A percentile compares a stretch with the other conserved stretches of the same genome.
phyloP scores from a whole-genome alignment of 2,329 filamentous ascomycete genomes.

The Botrytis cinerea region DNA sequence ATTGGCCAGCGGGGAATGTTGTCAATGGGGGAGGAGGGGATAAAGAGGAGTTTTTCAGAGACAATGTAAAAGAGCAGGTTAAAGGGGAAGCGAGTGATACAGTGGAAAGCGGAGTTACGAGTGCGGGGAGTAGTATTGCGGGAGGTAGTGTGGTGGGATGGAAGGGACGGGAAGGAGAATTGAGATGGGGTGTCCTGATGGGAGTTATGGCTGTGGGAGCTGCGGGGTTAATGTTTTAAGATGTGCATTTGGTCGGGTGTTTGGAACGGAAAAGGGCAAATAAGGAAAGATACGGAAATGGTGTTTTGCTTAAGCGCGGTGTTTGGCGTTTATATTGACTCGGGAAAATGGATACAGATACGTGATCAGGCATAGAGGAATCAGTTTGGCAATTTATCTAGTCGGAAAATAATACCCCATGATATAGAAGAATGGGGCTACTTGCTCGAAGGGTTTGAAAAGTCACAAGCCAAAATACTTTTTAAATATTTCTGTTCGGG shows the following conservation, averaged over 20 bases:
- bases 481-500: neutral
- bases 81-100: slow-evolving; percentile 35
- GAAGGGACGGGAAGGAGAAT: neutral
- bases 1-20: slow-evolving; percentile 68
- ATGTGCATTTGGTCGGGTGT: neutral
- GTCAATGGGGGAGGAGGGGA: slow-evolving; percentile 43
- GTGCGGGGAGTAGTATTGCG: neutral
- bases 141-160: neutral
- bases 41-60: slow-evolving; percentile 51
- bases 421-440: neutral
- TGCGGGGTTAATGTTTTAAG: neutral
- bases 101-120: slow-evolving; percentile 30
- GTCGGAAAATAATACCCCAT: neutral
- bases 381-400: neutral
- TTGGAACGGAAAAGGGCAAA: neutral
- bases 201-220: neutral
- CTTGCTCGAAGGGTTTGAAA: neutral
- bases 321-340: neutral
- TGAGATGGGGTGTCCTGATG: neutral
- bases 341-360: neutral
- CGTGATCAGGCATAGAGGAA: neutral
- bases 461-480: neutral
- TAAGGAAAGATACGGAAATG: neutral
- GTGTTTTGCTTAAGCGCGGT: neutral
- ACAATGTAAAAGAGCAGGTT: slow-evolving; percentile 36